Evolutionary conservation across 1,284 basidiomycete genomes (phyloP).

Genomic region (Trichosporon sp.): DNA sequence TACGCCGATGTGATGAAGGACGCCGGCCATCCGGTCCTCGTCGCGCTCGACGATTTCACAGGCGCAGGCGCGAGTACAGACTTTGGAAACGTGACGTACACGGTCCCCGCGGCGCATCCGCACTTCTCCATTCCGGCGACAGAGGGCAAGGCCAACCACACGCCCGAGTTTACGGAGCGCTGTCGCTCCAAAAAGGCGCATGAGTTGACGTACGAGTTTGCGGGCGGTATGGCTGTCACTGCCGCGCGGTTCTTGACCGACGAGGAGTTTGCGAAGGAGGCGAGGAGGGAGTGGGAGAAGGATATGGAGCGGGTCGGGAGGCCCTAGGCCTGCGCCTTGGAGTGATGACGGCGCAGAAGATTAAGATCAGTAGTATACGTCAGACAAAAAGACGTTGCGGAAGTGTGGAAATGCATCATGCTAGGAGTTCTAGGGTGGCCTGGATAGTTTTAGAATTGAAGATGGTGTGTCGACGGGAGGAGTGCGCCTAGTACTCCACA

Average conservation of each 20-base stretch:
- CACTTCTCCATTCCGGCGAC: constrained; percentile 31
- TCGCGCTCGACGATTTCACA: constrained; percentile 25
- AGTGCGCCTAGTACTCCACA: neutral
- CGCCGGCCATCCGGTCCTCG: constrained; percentile 7
- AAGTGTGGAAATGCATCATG: constrained; percentile 17
- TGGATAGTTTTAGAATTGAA: constrained; percentile 5
- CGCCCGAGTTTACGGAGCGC: constrained; percentile 35
- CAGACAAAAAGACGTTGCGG: neutral
- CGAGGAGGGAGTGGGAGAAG: constrained; percentile 38
- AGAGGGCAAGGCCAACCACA: constrained; percentile 39
- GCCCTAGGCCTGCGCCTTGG: neutral
- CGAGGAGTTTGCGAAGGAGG: constrained; percentile 43
- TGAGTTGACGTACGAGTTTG: constrained; percentile 43
- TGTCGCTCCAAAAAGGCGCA: constrained; percentile 38
- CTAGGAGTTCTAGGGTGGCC: neutral
- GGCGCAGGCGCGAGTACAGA: constrained; percentile 25
- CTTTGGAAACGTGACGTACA: constrained; percentile 37
- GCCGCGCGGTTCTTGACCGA: constrained; percentile 52
- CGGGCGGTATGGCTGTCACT: constrained; percentile 49
- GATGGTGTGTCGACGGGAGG: neutral
- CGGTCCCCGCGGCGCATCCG: constrained; percentile 38
- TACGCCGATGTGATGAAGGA: constrained; percentile 26
- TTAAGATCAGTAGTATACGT: neutral
- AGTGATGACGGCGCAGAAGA: no score
- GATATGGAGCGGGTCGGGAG: constrained; percentile 26